Evolutionary conservation across 2,329 filamentous ascomycete species (phyloP).

Genomic region (Eutypa lata): DNA sequence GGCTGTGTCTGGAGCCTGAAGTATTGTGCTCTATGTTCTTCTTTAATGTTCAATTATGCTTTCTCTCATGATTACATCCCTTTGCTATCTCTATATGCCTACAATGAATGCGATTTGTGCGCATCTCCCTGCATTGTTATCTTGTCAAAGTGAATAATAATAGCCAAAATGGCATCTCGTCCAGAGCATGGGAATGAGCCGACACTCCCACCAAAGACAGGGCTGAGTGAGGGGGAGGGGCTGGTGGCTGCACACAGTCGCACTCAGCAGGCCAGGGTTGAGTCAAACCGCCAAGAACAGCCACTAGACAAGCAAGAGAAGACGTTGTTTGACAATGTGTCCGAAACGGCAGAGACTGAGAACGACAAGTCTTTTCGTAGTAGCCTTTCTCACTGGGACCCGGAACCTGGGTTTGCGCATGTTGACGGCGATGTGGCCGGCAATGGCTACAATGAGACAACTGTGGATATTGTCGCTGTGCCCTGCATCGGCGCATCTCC

Average conservation of each 20-base stretch:
- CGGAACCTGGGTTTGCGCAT: conserved; percentile 37
- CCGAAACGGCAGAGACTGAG: not conserved
- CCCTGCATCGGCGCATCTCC: conserved; percentile 52
- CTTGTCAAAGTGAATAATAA: not conserved
- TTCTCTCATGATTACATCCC: not conserved
- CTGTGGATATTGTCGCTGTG: conserved; percentile 51
- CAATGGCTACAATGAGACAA: conserved; percentile 48
- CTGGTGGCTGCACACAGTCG: not conserved
- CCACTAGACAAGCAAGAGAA: not conserved
- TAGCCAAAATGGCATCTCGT: conserved; percentile 2
- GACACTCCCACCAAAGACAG: conserved; percentile 4
- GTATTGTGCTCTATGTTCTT: not conserved
- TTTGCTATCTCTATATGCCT: not conserved
- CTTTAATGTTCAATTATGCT: not conserved
- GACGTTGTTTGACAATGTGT: not conserved
- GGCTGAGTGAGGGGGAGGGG: conserved; percentile 6
- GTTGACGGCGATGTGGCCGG: conserved; percentile 41
- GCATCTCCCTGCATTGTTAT: not conserved
- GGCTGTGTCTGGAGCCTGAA: not conserved
- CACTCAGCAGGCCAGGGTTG: not conserved
- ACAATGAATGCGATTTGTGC: not conserved
- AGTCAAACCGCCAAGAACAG: not conserved
- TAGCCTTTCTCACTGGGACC: conserved; percentile 27
- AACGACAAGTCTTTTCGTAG: conserved; percentile 18
- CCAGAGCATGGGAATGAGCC: not conserved